Base-by-base conservation (phyloP, 495 filamentous ascomycete species). In the Penicillium mononematosum region DNA sequence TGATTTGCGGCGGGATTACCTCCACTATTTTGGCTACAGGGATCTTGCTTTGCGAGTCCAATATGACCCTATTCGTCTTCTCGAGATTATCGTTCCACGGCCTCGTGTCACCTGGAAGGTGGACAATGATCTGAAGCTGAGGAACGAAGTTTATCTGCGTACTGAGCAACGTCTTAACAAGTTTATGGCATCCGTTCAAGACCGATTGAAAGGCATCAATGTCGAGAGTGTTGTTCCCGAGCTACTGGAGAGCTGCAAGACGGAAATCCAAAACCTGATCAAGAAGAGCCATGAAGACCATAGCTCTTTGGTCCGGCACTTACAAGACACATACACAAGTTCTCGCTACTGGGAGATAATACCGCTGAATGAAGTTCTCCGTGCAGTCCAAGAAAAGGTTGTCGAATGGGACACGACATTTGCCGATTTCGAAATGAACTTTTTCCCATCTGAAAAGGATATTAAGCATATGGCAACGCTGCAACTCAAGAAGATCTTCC, bases 281-380 rank as follows among this genome's bases (percentile, higher is more conserved):
- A 86, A 84, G 68, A 88, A 85, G 55, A 89, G 88, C 5, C 85
- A 87, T 45, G 91, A 96, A 14, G 92, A 98, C 53, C 87, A 96
- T 61, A 72, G 75, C 19, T 75, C 79, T 55, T 72, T 96, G 50
- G 75, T 91, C 45, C 81, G 80, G 20, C 89, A 89, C 48, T 77
- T 99, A 29, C 91, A 97, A 64, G 85, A 91, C 6, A 89, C 88
- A 58, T 99, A 99, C 66, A 91, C 90, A 76, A 84, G 83, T 51
- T 96, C 94, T 9, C 92, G 88, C 58, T 96, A 97, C 69, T 98
- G 96, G 75, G 95, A 98, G 71, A 86, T 96, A 55, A 92, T 96
- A 45, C 95, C 95, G 0, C 75, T 98, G 50, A 99, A 98, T 60
- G 78, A 87, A 53, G 90, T 92, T 32, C 81, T 96, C 42, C 83